Percentiles rank a stretch among this genome's conserved stretches.
These are phyloP conservation scores for Aspergillus brasiliensis DNA, from an alignment of 2,329 filamentous ascomycete genomes.

Conservation along the genomic window DNA sequence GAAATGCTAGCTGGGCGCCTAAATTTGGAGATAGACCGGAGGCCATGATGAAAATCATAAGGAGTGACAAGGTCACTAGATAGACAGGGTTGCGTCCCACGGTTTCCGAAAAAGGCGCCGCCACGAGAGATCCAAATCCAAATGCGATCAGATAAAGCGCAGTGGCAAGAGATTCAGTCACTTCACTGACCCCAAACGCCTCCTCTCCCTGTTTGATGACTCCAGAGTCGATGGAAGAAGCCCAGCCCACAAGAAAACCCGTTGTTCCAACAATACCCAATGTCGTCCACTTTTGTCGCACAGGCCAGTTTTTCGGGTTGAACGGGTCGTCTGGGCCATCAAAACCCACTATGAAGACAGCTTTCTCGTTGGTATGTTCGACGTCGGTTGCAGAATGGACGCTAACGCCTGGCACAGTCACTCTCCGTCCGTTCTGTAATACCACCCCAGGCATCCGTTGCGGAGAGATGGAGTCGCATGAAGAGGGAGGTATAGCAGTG, in stretches of 20 bases:
- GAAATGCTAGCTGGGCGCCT: constrained; percentile 50
- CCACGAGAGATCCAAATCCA: constrained; percentile 51
- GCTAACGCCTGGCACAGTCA: not conserved
- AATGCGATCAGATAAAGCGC: constrained; percentile 43
- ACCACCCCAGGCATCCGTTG: not conserved
- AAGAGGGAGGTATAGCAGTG: not conserved
- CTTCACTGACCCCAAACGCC: constrained; percentile 47
- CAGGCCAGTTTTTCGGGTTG: constrained; percentile 52
- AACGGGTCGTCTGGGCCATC: constrained; percentile 38
- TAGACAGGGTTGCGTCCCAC: constrained; percentile 53
- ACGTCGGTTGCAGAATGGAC: not conserved
- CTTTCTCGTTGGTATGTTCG: not conserved
- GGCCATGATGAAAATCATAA: constrained; percentile 54
- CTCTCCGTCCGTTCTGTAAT: not conserved
- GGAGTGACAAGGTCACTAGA: constrained; percentile 48
- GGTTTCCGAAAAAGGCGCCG: constrained; percentile 52
- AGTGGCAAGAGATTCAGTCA: constrained; percentile 49
- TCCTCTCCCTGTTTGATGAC: constrained; percentile 27
- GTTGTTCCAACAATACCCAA: constrained; percentile 43
- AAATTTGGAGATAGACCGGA: constrained; percentile 52
- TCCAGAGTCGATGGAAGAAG: constrained; percentile 51
- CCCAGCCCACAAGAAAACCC: constrained; percentile 51
- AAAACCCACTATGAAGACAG: not conserved
- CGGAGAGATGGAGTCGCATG: not conserved
- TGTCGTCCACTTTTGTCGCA: constrained; percentile 32